Percentiles rank a stretch among this genome's conserved stretches.
These are phyloP conservation scores for Thinopyrum elongatum DNA, from an alignment of 176 grass and related monocot genomes.

Conservation along the genomic window DNA sequence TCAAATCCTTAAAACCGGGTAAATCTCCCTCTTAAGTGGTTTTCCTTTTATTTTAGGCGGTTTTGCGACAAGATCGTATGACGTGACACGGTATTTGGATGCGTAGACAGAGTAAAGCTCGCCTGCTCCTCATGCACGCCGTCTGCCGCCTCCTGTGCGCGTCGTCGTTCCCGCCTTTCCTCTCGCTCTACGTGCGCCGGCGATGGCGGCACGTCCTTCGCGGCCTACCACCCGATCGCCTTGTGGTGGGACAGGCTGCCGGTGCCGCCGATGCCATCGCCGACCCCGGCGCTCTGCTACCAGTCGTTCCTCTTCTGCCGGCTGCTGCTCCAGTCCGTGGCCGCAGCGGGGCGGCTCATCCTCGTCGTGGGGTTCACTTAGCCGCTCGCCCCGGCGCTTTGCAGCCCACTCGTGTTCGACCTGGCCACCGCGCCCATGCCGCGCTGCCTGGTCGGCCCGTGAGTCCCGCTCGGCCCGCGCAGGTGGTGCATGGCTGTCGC, in stretches of 20 bases:
- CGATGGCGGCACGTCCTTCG: conserved; percentile 33
- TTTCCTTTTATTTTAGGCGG: no score
- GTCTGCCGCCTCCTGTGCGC: conserved; percentile 69
- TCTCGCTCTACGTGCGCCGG: conserved; percentile 41
- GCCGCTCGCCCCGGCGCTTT: conserved; percentile 55
- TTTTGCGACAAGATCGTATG: no score
- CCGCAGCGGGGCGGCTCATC: conserved; percentile 37
- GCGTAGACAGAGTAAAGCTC: no score
- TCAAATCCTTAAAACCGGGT: no score
- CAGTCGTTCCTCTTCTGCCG: conserved; percentile 64
- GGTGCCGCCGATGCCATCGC: conserved; percentile 34
- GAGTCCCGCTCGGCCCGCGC: conserved; percentile 58
- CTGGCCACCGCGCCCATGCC: neutral
- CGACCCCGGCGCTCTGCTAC: conserved; percentile 49
- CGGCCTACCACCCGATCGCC: conserved; percentile 48
- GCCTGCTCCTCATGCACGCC: conserved; percentile 33
- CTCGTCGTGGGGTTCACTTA: conserved; percentile 50
- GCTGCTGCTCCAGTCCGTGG: conserved; percentile 62
- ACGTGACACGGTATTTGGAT: no score
- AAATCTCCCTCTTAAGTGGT: no score
- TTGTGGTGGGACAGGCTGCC: conserved; percentile 38
- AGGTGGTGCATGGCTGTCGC: conserved; percentile 68
- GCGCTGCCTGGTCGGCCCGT: conserved; percentile 45
- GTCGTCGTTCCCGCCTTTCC: conserved; percentile 52
- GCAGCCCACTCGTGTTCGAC: conserved; percentile 63